A percentile compares a stretch with the other conserved stretches of the same genome.
These are phyloP conservation scores for Polytolypa hystricis DNA, from an alignment of 2,329 filamentous ascomycete genomes.

Conservation along the genomic window DNA sequence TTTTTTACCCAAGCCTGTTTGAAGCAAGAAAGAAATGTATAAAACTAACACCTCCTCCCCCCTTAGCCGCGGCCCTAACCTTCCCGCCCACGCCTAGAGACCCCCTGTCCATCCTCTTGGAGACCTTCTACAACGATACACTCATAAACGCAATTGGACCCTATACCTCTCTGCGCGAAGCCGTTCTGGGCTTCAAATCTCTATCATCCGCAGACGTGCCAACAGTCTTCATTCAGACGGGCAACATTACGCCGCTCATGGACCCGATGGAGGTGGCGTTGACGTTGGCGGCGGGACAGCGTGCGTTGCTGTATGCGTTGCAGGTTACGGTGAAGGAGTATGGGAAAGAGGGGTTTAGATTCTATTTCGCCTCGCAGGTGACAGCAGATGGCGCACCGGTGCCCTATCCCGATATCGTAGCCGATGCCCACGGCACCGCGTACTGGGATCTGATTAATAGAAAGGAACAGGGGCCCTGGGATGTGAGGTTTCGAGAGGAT, in stretches of 20 bases:
- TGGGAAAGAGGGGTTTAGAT: neutral
- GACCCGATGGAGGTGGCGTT: neutral
- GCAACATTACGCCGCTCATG: conserved; percentile 2
- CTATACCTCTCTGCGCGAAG: conserved; percentile 1
- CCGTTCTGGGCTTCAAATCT: neutral
- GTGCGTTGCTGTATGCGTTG: too few relatives aligned
- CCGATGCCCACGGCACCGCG: neutral
- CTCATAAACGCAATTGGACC: neutral
- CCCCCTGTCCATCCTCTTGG: too few relatives aligned
- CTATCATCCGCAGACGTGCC: neutral
- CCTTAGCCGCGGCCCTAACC: too few relatives aligned
- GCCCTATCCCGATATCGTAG: neutral
- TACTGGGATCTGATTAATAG: conserved; percentile 5
- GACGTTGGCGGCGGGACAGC: neutral
- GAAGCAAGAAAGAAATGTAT: too few relatives aligned
- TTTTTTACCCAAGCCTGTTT: too few relatives aligned
- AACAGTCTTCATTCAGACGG: neutral
- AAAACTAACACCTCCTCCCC: too few relatives aligned
- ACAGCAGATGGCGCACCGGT: neutral
- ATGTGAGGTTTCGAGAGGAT: conserved; percentile 1
- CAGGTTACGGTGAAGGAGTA: too few relatives aligned
- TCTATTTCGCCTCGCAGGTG: conserved; percentile 1
- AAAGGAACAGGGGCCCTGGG: neutral
- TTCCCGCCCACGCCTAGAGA: too few relatives aligned
- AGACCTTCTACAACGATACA: neutral